Evolutionary conservation across 2,329 filamentous ascomycete species (phyloP).

Genomic region (Pseudogymnoascus verrucosus): DNA sequence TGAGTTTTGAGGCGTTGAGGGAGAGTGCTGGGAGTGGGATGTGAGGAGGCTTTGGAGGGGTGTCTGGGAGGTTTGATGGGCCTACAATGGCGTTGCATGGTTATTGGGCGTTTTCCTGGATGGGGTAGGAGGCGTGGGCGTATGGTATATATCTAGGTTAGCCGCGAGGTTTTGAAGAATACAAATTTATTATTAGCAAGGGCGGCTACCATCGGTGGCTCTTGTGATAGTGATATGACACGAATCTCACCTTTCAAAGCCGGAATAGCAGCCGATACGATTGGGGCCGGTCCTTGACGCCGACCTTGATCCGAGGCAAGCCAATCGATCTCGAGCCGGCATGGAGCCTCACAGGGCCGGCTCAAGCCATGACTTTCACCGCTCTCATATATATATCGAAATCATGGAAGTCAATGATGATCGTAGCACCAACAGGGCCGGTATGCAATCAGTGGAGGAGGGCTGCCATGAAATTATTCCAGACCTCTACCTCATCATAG

Average conservation of each 20-base stretch:
- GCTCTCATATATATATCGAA: too few relatives aligned
- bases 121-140: neutral
- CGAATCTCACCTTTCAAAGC: neutral
- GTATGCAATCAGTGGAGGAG: neutral
- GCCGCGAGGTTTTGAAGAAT: neutral
- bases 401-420: neutral
- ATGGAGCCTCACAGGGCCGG: neutral
- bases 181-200: neutral
- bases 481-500: too few relatives aligned
- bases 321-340: neutral
- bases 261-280: neutral
- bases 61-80: neutral
- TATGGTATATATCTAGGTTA: neutral
- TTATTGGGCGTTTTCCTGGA: neutral
- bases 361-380: neutral
- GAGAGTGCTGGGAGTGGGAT: slow-evolving; percentile 22
- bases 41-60: slow-evolving; percentile 8
- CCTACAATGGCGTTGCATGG: neutral
- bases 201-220: neutral
- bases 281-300: neutral
- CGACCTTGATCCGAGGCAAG: neutral
- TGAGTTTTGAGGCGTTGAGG: slow-evolving; percentile 23
- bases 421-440: neutral
- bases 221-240: neutral
- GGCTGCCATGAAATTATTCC: too few relatives aligned